phyloP scores from a whole-genome alignment of 441 rosid species.

The Gossypium trilobum region DNA sequence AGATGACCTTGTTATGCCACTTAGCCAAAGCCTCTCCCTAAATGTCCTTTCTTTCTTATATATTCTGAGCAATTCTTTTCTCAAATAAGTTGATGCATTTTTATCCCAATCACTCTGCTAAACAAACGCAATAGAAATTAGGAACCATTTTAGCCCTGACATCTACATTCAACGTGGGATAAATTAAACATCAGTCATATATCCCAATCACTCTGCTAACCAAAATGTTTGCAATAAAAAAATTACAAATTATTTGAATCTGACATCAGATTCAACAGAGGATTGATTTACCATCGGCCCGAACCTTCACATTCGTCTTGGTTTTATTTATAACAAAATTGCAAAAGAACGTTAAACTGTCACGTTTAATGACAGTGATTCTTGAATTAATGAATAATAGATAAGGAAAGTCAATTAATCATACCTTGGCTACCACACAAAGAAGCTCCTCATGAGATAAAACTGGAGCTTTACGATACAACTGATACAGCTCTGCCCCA shows the following conservation, averaged over 20 bases:
- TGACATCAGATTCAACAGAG: neutral
- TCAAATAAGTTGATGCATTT: constrained; percentile 54
- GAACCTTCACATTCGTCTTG: neutral
- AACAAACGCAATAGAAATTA: constrained; percentile 9
- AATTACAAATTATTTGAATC: neutral
- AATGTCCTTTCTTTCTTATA: constrained; percentile 55
- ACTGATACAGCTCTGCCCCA: constrained; percentile 73
- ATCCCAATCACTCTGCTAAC: constrained; percentile 42
- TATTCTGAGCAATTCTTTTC: constrained; percentile 67
- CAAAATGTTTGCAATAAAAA: neutral
- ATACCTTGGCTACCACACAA: constrained; percentile 77
- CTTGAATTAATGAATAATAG: neutral
- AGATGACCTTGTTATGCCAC: constrained; percentile 73
- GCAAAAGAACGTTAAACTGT: neutral
- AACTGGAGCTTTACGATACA: constrained; percentile 75
- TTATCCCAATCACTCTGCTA: constrained; percentile 43
- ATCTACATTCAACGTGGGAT: neutral
- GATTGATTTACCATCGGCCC: neutral
- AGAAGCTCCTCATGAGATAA: constrained; percentile 97
- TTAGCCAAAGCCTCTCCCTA: constrained; percentile 80
- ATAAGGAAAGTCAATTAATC: constrained; percentile 10
- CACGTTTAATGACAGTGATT: neutral
- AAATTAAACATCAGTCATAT: neutral
- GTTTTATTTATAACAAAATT: neutral
- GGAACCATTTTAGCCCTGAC: neutral